Evolutionary conservation across 192 early-diverging fungal genomes (phyloP).

Genomic region (Dissophora ornata): DNA sequence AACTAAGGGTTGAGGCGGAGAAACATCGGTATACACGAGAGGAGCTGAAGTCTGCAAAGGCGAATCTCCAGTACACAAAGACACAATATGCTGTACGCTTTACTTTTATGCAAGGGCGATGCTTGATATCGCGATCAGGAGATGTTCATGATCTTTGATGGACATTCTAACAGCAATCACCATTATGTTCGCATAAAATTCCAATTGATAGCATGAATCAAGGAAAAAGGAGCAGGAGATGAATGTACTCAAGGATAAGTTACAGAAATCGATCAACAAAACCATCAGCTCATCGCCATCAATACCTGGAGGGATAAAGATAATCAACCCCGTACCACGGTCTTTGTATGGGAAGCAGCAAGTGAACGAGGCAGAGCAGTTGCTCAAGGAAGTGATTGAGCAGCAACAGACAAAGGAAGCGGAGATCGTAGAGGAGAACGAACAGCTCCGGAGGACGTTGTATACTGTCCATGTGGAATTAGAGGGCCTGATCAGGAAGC

Average conservation of each 20-base stretch:
- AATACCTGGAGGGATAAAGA: slow-evolving; percentile 38
- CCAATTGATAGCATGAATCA: slow-evolving; percentile 58
- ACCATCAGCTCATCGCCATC: slow-evolving; percentile 12
- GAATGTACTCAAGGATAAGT: slow-evolving; percentile 56
- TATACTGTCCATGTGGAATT: slow-evolving; percentile 55
- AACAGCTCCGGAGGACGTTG: slow-evolving; percentile 50
- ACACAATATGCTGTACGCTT: slow-evolving; percentile 64
- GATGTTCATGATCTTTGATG: too few relatives aligned
- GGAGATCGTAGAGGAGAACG: slow-evolving; percentile 52
- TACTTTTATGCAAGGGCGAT: too few relatives aligned
- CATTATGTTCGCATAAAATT: too few relatives aligned
- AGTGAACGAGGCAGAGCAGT: slow-evolving; percentile 21
- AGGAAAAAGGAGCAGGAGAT: slow-evolving; percentile 60
- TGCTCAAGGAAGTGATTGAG: slow-evolving; percentile 48
- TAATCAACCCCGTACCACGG: slow-evolving; percentile 34
- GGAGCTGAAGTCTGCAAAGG: slow-evolving; percentile 61
- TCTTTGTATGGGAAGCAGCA: slow-evolving; percentile 29
- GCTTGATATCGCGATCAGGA: too few relatives aligned
- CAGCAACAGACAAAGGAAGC: slow-evolving; percentile 51
- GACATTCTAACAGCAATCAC: too few relatives aligned
- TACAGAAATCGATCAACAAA: slow-evolving; percentile 55
- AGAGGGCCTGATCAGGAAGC: slow-evolving; percentile 40
- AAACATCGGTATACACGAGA: slow-evolving; percentile 55
- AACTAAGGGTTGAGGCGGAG: slow-evolving; percentile 37
- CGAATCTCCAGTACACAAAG: slow-evolving; percentile 62